Percentiles rank a stretch among this genome's conserved stretches.
Evolutionary conservation across 768 basidiomycete genomes (phyloP).

Genomic region (Kondoa subrosea): DNA sequence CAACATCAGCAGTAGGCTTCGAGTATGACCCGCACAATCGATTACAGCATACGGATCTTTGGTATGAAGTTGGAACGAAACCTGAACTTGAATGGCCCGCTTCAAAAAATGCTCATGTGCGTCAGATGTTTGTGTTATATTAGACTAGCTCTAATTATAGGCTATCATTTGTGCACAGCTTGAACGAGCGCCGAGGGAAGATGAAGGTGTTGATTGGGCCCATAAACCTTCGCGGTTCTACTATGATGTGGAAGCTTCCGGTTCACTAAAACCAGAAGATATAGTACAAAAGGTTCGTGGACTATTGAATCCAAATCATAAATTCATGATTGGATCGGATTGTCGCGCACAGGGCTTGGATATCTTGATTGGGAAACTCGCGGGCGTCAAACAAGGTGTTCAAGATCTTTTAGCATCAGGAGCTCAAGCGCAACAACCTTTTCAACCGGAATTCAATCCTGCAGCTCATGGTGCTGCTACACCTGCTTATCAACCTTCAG

Average conservation of each 20-base stretch:
- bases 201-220: conserved; percentile 19
- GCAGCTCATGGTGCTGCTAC: neutral
- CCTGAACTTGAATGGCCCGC: conserved; percentile 77
- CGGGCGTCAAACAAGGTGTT: conserved; percentile 20
- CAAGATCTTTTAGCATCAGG: conserved; percentile 16
- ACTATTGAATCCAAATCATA: neutral
- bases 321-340: neutral
- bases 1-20: conserved; percentile 81
- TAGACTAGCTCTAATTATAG: neutral
- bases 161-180: neutral
- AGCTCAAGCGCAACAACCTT: neutral
- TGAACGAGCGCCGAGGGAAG: conserved; percentile 12
- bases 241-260: conserved; percentile 85
- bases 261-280: conserved; percentile 71
- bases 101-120: conserved; percentile 65
- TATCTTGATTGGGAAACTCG: conserved; percentile 24
- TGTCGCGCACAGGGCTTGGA: conserved; percentile 23
- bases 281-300: conserved; percentile 59
- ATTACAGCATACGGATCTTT: conserved; percentile 82
- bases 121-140: conserved; percentile 40
- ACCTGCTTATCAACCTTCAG: neutral
- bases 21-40: conserved; percentile 99
- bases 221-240: conserved; percentile 83
- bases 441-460: neutral
- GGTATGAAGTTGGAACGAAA: conserved; percentile 60